Evolutionary conservation across 1,139 yeast genomes (phyloP), one percentile per base, ranked within the genome.

Genomic region (Nakaseomyces nivariensis): DNA sequence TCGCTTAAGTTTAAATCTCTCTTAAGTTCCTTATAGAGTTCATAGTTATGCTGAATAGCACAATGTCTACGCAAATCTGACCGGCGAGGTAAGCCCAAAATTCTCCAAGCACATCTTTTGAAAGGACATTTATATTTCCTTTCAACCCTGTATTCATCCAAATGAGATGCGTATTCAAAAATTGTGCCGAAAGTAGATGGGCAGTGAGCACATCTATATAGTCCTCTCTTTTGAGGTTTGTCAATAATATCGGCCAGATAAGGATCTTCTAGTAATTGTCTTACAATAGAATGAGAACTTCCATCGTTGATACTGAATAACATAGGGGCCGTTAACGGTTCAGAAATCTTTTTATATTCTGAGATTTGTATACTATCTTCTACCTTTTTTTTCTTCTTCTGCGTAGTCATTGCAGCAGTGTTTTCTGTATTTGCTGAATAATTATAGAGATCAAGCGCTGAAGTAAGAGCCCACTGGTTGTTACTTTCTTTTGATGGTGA

Each of bases 51-150:
- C 55, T 80, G 82, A 40, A 75, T 70, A 33, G 77, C 74, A 53
- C 79, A 75, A 57, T 83, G 89, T 52, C 87, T 75, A 52, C 77
- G 70, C 53, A 82, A 73, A 56, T 81, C 85, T 4, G 81, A 79
- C 48, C 76, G 70, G 50, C 82, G 75, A 38, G 78, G 76, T 49
- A 79, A 71, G 0, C 89, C 89, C 42, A 82, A 67, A 3, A 77
- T 65, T 44, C 73, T 71, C 81, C 85, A 81, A 0, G 85, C 84
- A 58, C 90, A 83, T 27, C 70, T 68, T 11, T 64, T 60, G 43
- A 75, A 72, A 0, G 81, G 81, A 58, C 89, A 82, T 45, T 72
- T 72, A 61, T 61, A 72, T 6, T 68, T 69, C 45, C 83, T 68
- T 13, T 61, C 63, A 11, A 77, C 63, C 32, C 70, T 61, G 51